These are phyloP conservation scores for Picocystis sp. DNA, from an alignment of 163 green algal genomes.

Conservation along the genomic window DNA sequence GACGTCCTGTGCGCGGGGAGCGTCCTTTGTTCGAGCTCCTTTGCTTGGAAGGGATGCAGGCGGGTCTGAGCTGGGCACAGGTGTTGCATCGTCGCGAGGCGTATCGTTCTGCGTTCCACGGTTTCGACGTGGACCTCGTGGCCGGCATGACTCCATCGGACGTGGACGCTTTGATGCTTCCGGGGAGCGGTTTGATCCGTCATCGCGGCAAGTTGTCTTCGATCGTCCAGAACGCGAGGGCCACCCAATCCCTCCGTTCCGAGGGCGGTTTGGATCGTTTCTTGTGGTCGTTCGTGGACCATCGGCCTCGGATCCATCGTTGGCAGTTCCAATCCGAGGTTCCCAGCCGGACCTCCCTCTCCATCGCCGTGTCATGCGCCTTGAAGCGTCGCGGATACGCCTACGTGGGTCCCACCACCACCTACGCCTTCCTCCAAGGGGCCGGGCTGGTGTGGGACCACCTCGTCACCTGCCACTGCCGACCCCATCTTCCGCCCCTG, in stretches of 20 bases:
- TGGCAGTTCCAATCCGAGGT: neutral
- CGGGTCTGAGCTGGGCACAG: conserved; percentile 20
- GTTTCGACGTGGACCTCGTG: too few species aligned
- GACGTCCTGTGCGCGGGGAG: conserved; percentile 21
- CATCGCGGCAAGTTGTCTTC: too few species aligned
- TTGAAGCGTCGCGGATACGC: conserved; percentile 24
- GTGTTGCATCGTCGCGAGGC: conserved; percentile 21
- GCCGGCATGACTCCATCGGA: conserved; percentile 4
- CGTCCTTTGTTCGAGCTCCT: conserved; percentile 28
- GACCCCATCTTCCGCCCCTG: neutral
- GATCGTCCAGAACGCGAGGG: too few species aligned
- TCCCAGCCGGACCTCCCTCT: conserved; percentile 1
- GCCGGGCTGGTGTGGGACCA: conserved; percentile 27
- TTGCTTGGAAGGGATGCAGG: conserved; percentile 26
- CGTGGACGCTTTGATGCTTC: too few species aligned
- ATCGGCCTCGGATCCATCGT: neutral
- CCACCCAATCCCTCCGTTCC: too few species aligned
- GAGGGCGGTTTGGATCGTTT: conserved; percentile 8
- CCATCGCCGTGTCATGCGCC: conserved; percentile 10
- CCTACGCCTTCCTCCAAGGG: conserved; percentile 28
- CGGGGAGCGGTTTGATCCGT: too few species aligned
- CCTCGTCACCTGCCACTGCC: conserved; percentile 9
- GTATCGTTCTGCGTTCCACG: conserved; percentile 9
- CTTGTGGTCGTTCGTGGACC: conserved; percentile 11
- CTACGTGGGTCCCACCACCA: conserved; percentile 29